Evolutionary conservation across 257 asterid genomes (phyloP), one percentile per base, ranked within the genome.

Genomic region (Haberlea rhodopensis): DNA sequence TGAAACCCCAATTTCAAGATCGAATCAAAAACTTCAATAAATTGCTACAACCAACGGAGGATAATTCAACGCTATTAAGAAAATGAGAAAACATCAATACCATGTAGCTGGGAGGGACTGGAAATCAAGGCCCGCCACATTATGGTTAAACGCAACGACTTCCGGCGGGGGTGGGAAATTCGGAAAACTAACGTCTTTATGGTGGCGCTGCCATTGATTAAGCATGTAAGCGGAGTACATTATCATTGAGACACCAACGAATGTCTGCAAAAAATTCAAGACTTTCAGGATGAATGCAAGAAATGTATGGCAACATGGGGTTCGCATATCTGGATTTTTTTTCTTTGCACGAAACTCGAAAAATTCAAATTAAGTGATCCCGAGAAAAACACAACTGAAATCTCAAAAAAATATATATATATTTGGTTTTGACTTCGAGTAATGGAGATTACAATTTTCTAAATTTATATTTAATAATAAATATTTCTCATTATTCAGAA

Each of bases 201-300:
- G 40, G 60, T 75, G 83, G 60, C 75, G 78, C 13, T 80, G 71
- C 95, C 88, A 90, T 67, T 77, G 89, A 71, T 73, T 78, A 34
- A 90, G 94, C 87, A 82, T 77, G 57, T 71, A 85, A 23, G 75
- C 81, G 45, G 95, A 78, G 75, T 79, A 87, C 18, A 87, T 51
- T 22, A 90, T 73, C 21, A 90, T 82, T 20, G 86, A 76, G 15
- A 87, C 73, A 46, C 95, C 97, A 64, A 90, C 23, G 62, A 87
- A 85, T 0, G 88, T 76, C 73, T 82, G 88, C 60, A 90, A 70
- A 70, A 80, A 90, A 82, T 77, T 87, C 78, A 85, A 73, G 81
- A 85, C 85, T 78, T 90, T 90, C 45, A 90, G 74, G 60, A 85
- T 22, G 74, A 82, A 85, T 6, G 92, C 87, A 8, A 88, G 76